phyloP scores from a whole-genome alignment of 441 rosid genomes.

The Geranium incanum region DNA sequence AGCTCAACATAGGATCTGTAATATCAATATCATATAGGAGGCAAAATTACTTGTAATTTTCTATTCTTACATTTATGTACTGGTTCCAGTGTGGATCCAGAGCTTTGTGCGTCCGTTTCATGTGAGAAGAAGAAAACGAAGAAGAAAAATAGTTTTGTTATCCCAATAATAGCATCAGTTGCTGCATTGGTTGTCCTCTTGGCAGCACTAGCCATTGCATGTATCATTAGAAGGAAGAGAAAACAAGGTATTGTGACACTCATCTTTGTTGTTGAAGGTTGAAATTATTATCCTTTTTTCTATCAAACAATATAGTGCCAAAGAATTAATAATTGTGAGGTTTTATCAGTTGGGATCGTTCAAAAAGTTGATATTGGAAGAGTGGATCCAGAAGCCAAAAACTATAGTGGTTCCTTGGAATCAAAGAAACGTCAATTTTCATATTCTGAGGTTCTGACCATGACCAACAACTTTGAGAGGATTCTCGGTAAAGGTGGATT shows the following conservation, averaged over 20 bases:
- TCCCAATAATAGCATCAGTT: background rate
- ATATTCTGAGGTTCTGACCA: background rate
- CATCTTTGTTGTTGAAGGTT: background rate
- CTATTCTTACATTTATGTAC: too few species aligned
- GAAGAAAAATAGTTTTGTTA: background rate
- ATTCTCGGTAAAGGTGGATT: conserved; percentile 14
- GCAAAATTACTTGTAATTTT: background rate
- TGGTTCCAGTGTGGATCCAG: background rate
- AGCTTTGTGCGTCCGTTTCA: background rate
- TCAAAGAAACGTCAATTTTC: conserved; percentile 3
- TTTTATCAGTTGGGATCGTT: background rate
- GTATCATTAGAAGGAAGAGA: background rate
- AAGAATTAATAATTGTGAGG: background rate
- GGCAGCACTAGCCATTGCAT: background rate
- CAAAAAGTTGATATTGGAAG: background rate
- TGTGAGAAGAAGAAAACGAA: background rate
- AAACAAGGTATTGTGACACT: background rate
- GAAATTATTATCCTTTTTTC: background rate
- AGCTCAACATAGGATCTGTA: background rate
- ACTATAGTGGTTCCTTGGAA: background rate
- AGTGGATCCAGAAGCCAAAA: conserved; percentile 2
- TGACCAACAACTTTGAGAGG: conserved; percentile 2
- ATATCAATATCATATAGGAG: background rate
- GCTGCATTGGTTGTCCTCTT: background rate
- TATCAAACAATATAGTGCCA: too few species aligned